phyloP scores from a whole-genome alignment of 75 land plant species.

The Picea glauca region DNA sequence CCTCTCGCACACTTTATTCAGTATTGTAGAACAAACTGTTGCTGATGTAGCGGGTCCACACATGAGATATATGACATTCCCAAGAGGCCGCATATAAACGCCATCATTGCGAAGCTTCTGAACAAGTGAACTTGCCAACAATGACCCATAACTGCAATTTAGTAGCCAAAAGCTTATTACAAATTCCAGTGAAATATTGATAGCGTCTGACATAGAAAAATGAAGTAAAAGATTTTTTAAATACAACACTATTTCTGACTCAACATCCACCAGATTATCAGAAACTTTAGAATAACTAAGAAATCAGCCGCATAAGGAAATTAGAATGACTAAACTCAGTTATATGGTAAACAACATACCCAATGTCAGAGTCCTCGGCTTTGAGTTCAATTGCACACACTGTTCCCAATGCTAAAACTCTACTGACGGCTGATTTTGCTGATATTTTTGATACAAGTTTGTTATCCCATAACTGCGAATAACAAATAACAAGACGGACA shows the following conservation, averaged over 20 bases:
- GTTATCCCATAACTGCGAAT: slow-evolving; percentile 83
- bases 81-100: slow-evolving; percentile 82
- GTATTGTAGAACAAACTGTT: slow-evolving; percentile 42
- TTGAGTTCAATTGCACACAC: slow-evolving; percentile 79
- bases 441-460: slow-evolving; percentile 69
- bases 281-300: no score
- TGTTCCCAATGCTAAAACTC: slow-evolving; percentile 81
- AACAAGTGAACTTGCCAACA: slow-evolving; percentile 58
- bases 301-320: neutral
- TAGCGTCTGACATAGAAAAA: neutral
- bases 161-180: neutral
- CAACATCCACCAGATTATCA: no score
- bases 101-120: slow-evolving; percentile 72
- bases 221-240: neutral
- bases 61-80: slow-evolving; percentile 95
- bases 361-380: slow-evolving; percentile 50
- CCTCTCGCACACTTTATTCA: slow-evolving; percentile 39
- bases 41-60: slow-evolving; percentile 88
- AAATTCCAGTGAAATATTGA: neutral
- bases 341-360: slow-evolving; percentile 37
- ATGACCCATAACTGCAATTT: slow-evolving; percentile 75
- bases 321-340: neutral
- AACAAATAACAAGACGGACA: neutral
- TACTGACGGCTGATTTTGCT: slow-evolving; percentile 61
- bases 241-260: no score